phyloP scores from a whole-genome alignment of 768 basidiomycete genomes.

The Phlebiopsis gigantea region DNA sequence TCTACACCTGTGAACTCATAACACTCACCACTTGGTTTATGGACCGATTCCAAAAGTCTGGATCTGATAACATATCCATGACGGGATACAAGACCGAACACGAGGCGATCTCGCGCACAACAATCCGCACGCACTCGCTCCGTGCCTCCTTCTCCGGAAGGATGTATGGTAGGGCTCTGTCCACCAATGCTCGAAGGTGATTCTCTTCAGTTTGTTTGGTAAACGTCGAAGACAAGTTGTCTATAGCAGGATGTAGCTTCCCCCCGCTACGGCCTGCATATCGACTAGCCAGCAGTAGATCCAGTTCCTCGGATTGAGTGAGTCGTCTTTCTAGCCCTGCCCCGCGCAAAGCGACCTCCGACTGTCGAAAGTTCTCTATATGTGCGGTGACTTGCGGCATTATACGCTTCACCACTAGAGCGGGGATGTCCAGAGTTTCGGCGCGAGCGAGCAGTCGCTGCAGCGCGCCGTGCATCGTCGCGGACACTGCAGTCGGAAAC shows the following conservation, averaged over 20 bases:
- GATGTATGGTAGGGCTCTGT: slow-evolving; percentile 63
- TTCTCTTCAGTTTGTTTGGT: slow-evolving; percentile 87
- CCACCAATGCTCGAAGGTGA: slow-evolving; percentile 70
- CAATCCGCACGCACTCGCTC: slow-evolving; percentile 66
- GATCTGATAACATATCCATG: slow-evolving; percentile 90
- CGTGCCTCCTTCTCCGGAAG: slow-evolving; percentile 71
- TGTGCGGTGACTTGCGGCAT: slow-evolving; percentile 88
- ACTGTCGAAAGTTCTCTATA: slow-evolving; percentile 85
- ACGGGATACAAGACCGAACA: slow-evolving; percentile 82
- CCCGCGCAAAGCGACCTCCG: slow-evolving; percentile 81
- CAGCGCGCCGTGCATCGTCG: slow-evolving; percentile 62
- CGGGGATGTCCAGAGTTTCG: slow-evolving; percentile 58
- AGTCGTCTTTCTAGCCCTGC: slow-evolving; percentile 76
- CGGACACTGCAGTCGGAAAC: slow-evolving; percentile 83
- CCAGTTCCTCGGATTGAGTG: slow-evolving; percentile 87
- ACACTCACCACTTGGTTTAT: slow-evolving; percentile 85
- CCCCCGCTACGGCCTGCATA: slow-evolving; percentile 64
- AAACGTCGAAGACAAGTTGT: slow-evolving; percentile 83
- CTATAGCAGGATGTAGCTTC: slow-evolving; percentile 80
- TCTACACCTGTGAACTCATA: background rate
- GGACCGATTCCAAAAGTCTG: slow-evolving; percentile 94
- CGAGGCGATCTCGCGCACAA: slow-evolving; percentile 76
- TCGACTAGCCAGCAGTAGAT: slow-evolving; percentile 76
- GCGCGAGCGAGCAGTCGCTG: slow-evolving; percentile 53
- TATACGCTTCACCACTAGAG: slow-evolving; percentile 75